Evolutionary conservation across 2,329 filamentous ascomycete genomes (phyloP), one percentile per base, ranked within the genome.

Genomic region (Cytospora leucostoma): DNA sequence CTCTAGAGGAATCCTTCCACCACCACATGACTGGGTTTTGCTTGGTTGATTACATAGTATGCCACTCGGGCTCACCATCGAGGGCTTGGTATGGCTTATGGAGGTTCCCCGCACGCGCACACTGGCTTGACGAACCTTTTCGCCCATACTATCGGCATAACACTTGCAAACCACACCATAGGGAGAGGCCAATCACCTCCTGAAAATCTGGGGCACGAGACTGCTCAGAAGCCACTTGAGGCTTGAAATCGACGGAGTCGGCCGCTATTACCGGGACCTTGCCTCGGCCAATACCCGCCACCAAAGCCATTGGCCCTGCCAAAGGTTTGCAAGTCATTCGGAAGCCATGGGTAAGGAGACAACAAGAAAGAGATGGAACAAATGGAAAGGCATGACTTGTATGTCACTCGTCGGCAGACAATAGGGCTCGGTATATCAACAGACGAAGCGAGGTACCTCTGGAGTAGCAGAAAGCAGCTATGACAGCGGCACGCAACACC

Each of bases 401-500:
- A 12, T 32, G 34, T 13, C 34, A 21, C 32, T 37, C 34, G 27
- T 13, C 38, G 33, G 56, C 37, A 50, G 44, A 17, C 21, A 34
- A 33, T 35, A 32, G 21, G 12, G 51, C 37, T n/a, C 4, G 37
- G n/a, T 15, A 12, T 37, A 27, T 27, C 37, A 47, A 38, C 57
- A 61, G 50, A 32, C 54, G 38, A 44, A 15, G 35, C 38, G 49
- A 50, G 40, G 51, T 40, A 32, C 37, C n/a, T 33, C n/a, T 4
- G n/a, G 32, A 49, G 38, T 40, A 52, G 51, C 32, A 53, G 52
- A 33, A 51, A 32, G 56, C 60, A 63, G 37, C 27, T 38, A n/a
- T 56, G 59, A 52, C 56, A 56, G 51, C 27, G 58, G 62, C 47
- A 54, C 38, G 54, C 62, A 64, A 49, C 59, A 38, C 49, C 35